Base-by-base conservation (phyloP, 345 rosid genomes). In the Dipteronia sinensis region DNA sequence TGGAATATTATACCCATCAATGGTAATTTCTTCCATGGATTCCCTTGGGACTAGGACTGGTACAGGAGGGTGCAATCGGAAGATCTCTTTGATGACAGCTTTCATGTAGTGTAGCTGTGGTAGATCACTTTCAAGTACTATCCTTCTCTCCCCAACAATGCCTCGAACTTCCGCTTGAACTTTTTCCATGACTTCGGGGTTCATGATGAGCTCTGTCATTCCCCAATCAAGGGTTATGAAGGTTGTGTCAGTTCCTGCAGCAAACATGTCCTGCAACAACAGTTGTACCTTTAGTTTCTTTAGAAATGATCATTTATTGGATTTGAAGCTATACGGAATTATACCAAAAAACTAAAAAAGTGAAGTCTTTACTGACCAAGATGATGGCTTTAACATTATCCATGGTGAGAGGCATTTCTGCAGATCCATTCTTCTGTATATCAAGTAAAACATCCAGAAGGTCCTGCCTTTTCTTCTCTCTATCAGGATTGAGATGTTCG, bases 31-130 rank as follows among this genome's bases (percentile, higher is more conserved):
- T 72, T 83, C 72, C 87, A 80, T 86, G 65, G 93, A 83, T 78
- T 88, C 91, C 38, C 93, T 85, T 23, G 91, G 93, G 20, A 90
- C 65, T 69, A 86, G 49, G 66, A 90, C 77, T 1, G 91, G 91
- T 80, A 80, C 89, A 25, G 89, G 86, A 27, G 92, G 90, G 7
- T 89, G 89, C 77, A 89, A 75, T 31, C 91, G 77, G 62, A 83
- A 86, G n/a, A 76, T 82, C 83, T 89, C 93, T 74, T 86, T 89
- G 47, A 88, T 82, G 71, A 89, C 78, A 31, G 87, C 79, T 77
- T 86, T 85, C 77, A 85, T 63, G 85, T 84, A 90, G 29, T 72
- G 80, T 11, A 90, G 80, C 17, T 83, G 77, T 1, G 82, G 80
- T 11, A 90, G 22, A 72, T 85, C 93, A 61, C 79, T 81, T 76